Evolutionary conservation across 129 eudicot species (phyloP), one percentile per base, ranked within the genome.

Genomic region (Cynara cardunculus): DNA sequence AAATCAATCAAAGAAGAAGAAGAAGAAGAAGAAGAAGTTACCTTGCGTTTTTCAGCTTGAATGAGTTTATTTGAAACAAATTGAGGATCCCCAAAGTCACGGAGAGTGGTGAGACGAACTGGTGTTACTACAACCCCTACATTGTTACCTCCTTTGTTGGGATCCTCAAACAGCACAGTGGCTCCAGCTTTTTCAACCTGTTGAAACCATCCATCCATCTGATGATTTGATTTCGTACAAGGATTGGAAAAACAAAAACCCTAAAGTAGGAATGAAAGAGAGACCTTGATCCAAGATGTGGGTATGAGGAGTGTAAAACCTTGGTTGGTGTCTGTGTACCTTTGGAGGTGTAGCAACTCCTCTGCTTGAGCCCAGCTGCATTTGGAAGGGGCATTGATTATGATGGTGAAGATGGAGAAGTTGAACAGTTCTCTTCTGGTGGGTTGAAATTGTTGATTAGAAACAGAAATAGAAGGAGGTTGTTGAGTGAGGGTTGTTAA

Each of bases 181-280:
- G 99, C 99, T 74, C 99, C 99, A 34, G 97, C 94, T 87, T 94
- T 94, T 53, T 94, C 97, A 66, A 92, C 88, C 94, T 90, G 71
- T 72, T 32, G 8, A 37, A 65, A n/a, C n/a, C n/a, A n/a, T n/a
- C n/a, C n/a, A n/a, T n/a, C n/a, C n/a, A n/a, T n/a, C n/a, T n/a
- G n/a, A n/a, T n/a, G n/a, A 39, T 10, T 81, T 68, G 65, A 79
- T 22, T 22, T 34, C n/a, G 7, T 77, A 3, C 31, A 46, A 27
- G 25, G 46, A 25, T 22, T 27, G 28, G n/a, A n/a, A 28, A 46
- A 5, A 32, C 7, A 9, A 34, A 25, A 68, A 41, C 39, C 68
- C 4, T 12, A 13, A 41, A 12, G 3, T 37, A 64, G 24, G 62
- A 31, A 32, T 41, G 53, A 8, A 12, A 49, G 11, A 11, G 34